A percentile compares a stretch with the other conserved stretches of the same genome.
phyloP scores from a whole-genome alignment of 768 basidiomycete genomes.

The Russula griseocarnosa region DNA sequence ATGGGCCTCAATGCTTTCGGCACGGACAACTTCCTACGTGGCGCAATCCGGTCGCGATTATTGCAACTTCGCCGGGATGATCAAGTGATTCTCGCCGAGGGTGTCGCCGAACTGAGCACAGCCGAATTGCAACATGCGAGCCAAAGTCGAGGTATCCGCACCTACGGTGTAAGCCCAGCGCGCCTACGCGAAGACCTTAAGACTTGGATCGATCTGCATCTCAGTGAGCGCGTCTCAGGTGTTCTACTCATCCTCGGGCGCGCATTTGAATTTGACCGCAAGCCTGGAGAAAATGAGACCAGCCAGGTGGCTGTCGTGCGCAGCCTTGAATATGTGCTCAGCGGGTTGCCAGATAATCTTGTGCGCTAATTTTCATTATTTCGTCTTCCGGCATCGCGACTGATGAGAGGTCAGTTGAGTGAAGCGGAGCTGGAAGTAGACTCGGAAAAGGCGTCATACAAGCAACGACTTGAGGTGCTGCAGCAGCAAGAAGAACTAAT shows the following conservation, averaged over 20 bases:
- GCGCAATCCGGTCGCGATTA: slow-evolving; percentile 80
- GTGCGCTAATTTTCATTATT: slow-evolving; percentile 44
- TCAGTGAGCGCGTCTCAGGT: slow-evolving; percentile 88
- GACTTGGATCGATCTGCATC: slow-evolving; percentile 90
- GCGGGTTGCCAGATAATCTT: slow-evolving; percentile 89
- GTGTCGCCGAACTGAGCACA: slow-evolving; percentile 85
- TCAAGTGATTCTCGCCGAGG: slow-evolving; percentile 86
- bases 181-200: slow-evolving; percentile 83
- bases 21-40: slow-evolving; percentile 96
- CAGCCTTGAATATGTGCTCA: slow-evolving; percentile 85
- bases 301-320: slow-evolving; percentile 77
- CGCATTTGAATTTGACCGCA: slow-evolving; percentile 89
- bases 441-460: slow-evolving; percentile 90
- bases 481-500: slow-evolving; percentile 99
- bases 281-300: slow-evolving; percentile 67
- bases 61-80: slow-evolving; percentile 86
- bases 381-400: background rate
- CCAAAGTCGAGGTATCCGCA: slow-evolving; percentile 90
- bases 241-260: slow-evolving; percentile 90
- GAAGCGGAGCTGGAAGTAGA: slow-evolving; percentile 97
- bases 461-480: slow-evolving; percentile 96
- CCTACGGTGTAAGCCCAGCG: slow-evolving; percentile 80
- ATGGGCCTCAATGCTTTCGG: slow-evolving; percentile 99
- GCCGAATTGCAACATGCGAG: slow-evolving; percentile 90
- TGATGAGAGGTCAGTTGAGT: slow-evolving; percentile 60